Base-by-base conservation (phyloP, 129 eudicot genomes). In the Flaveria linearis region DNA sequence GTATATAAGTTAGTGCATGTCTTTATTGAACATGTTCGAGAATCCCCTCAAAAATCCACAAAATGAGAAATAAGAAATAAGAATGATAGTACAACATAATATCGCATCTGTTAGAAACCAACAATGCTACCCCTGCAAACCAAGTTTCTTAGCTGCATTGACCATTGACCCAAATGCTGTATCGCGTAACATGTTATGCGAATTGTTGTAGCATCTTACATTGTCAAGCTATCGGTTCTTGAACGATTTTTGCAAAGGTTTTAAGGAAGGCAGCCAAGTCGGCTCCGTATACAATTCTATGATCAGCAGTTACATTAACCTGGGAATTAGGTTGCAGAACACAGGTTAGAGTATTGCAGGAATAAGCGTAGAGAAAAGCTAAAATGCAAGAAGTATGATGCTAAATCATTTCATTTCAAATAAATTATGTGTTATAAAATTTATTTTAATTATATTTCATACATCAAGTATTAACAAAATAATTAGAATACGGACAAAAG, bases 231-330 rank as follows among this genome's bases (percentile, higher is more conserved):
- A 47, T 90, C 95, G 1, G 96, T 81, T 88, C 84, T 84, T 83
- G 85, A 80, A 90, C 72, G 67, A 92, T 90, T 84, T 88, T 92
- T 72, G 98, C 76, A 78, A 92, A 92, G 67, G 96, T 92, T 57
- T 92, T 85, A 70, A 92, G 94, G 89, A 92, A 92, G 39, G 87
- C 96, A 71, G 96, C 96, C 84, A 92, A 83, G 68, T 92, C 98
- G 2, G 96, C 98, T 45, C 96, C 96, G 80, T 92, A 90, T 51
- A 92, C 86, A 65, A 88, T 82, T 77, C 94, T 74, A 82, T 92
- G 96, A 83, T 92, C 98, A 68, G 95, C 98, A 41, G 96, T 92
- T 64, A 92, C 98, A 84, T 92, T 92, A 78, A 90, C 98, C 96
- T 92, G 80, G 15, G 13, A 57, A 57, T 7, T 22, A 18, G 30